Conservation (phyloP, 2,329 filamentous ascomycete species). For the Magnaporthales sp. region DNA sequence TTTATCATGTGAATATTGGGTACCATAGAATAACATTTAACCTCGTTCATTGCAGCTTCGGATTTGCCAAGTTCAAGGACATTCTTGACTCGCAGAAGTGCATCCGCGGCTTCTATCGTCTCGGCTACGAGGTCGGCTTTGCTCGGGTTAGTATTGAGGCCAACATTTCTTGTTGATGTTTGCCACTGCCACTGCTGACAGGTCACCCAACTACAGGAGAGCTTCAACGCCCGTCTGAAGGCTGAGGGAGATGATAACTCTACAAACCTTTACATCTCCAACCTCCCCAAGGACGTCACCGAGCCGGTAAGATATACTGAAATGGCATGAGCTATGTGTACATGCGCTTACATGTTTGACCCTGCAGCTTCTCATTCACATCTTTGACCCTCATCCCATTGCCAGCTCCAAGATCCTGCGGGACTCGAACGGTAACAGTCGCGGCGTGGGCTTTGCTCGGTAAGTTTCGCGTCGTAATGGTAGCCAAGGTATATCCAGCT, state of each 20-base stretch:
- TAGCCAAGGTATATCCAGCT: background rate
- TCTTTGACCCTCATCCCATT: constrained; percentile 73
- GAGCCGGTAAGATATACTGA: constrained; percentile 58
- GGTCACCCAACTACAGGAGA: constrained; percentile 54
- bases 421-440: constrained; percentile 84
- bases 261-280: constrained; percentile 97
- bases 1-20: background rate
- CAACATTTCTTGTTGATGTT: background rate
- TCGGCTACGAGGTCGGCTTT: constrained; percentile 96
- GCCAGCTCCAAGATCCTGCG: constrained; percentile 93
- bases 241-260: constrained; percentile 83
- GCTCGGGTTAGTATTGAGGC: constrained; percentile 57
- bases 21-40: constrained; percentile 18
- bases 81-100: constrained; percentile 87
- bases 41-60: constrained; percentile 56
- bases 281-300: constrained; percentile 84
- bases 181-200: background rate
- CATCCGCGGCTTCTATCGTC: constrained; percentile 88
- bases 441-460: constrained; percentile 96
- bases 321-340: background rate
- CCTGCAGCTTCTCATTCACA: constrained; percentile 61
- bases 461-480: constrained; percentile 31
- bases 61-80: constrained; percentile 91
- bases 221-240: constrained; percentile 96
- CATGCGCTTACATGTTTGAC: constrained; percentile 11